These are phyloP conservation scores for Taphrina pruni DNA, from an alignment of 1,139 yeast species.

Conservation along the genomic window DNA sequence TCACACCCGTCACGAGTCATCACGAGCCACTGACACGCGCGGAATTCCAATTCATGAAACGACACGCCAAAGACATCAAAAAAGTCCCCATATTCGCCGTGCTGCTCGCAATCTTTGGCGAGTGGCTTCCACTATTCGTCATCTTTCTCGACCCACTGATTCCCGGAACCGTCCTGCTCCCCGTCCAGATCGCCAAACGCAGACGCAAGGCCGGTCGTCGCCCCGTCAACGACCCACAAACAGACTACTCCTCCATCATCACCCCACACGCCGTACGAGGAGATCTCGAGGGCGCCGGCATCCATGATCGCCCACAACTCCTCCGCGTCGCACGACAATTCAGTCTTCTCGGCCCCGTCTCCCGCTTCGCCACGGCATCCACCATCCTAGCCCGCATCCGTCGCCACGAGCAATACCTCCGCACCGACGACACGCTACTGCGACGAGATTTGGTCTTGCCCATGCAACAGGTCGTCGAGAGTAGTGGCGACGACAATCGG, in stretches of 20 bases:
- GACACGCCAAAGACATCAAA: slow-evolving; percentile 32
- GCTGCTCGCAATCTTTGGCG: slow-evolving; percentile 31
- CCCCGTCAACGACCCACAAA: not conserved
- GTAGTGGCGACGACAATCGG: not conserved
- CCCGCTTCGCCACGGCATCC: not conserved
- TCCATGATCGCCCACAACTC: slow-evolving; percentile 18
- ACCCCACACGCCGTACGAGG: slow-evolving; percentile 1
- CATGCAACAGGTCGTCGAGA: not conserved
- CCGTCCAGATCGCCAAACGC: slow-evolving; percentile 13
- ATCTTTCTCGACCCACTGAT: slow-evolving; percentile 30
- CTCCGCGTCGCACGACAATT: slow-evolving; percentile 2
- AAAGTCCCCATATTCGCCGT: slow-evolving; percentile 32
- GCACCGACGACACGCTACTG: slow-evolving; percentile 12
- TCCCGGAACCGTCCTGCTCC: slow-evolving; percentile 35
- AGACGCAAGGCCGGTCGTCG: slow-evolving; percentile 7
- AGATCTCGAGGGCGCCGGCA: slow-evolving; percentile 27
- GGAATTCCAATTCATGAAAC: slow-evolving; percentile 28
- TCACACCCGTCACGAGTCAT: not conserved
- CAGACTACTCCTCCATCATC: not conserved
- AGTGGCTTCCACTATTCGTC: slow-evolving; percentile 38
- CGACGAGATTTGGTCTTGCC: slow-evolving; percentile 1
- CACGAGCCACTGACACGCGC: slow-evolving; percentile 19
- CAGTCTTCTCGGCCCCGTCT: slow-evolving; percentile 32
- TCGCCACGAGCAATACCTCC: slow-evolving; percentile 23
- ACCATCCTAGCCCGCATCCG: slow-evolving; percentile 4